phyloP scores from a whole-genome alignment of 768 basidiomycete genomes.

The Fomitopsis pulvina region DNA sequence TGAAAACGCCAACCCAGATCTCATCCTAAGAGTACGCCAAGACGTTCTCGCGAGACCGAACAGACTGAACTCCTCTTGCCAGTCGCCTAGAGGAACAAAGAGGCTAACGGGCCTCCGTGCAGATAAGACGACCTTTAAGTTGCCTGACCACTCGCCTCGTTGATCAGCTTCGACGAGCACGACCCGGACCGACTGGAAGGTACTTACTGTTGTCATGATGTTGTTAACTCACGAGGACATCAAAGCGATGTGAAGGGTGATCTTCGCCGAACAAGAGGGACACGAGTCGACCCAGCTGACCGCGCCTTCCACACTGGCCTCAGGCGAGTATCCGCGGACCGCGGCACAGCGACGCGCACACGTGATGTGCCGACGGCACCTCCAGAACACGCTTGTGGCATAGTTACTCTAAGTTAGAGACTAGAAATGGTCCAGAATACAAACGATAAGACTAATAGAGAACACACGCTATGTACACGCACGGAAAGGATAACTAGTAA shows the following conservation, averaged over 20 bases:
- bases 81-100: background rate
- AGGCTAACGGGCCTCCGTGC: background rate
- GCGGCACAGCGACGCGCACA: no score
- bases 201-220: background rate
- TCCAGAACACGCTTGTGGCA: no score
- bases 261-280: background rate
- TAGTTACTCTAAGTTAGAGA: no score
- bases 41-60: background rate
- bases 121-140: background rate
- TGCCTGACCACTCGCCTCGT: background rate
- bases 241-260: background rate
- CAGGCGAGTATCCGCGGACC: no score
- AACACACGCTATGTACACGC: no score
- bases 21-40: constrained; percentile 15
- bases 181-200: background rate
- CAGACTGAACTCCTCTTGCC: background rate
- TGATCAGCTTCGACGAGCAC: background rate
- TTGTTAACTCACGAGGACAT: background rate
- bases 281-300: constrained; percentile 2
- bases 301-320: background rate
- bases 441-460: no score
- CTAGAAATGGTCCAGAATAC: no score
- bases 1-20: constrained; percentile 16
- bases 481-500: no score
- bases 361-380: no score